Conservation (phyloP, 2,329 filamentous ascomycete species). For the Fusarium nygamai region DNA sequence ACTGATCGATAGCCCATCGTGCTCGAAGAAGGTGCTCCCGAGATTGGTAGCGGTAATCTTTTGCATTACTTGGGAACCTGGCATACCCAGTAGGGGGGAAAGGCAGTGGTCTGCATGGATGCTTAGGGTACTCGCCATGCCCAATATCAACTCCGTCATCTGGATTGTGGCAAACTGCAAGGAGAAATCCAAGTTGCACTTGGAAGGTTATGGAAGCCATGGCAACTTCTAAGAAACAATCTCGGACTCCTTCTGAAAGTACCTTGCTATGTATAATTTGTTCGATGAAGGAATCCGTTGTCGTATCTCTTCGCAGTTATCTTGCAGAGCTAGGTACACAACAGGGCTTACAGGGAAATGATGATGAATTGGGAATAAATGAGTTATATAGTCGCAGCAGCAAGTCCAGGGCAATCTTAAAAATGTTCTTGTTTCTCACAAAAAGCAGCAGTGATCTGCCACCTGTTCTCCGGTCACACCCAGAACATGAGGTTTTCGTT, state of each 20-base stretch:
- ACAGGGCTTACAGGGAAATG: background rate
- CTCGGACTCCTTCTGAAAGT: background rate
- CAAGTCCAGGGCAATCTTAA: background rate
- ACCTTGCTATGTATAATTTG: background rate
- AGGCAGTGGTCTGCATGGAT: background rate
- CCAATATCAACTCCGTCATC: background rate
- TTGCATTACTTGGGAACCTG: background rate
- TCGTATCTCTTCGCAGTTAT: background rate
- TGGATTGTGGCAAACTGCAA: background rate
- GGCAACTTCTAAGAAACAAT: background rate
- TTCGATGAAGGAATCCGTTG: background rate
- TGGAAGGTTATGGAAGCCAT: constrained; percentile 4
- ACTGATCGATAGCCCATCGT: constrained; percentile 7
- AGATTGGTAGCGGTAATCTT: background rate
- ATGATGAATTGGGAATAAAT: background rate
- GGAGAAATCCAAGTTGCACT: constrained; percentile 6
- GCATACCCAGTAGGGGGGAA: background rate
- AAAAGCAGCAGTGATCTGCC: background rate
- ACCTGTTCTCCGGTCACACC: background rate
- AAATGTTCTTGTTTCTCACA: background rate
- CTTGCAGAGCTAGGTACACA: background rate
- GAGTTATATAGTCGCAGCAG: background rate
- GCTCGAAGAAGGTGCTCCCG: background rate
- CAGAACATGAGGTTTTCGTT: background rate
- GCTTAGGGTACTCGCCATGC: background rate